phyloP scores from a whole-genome alignment of 2,329 filamentous ascomycete genomes.

The Penicillium sp. region DNA sequence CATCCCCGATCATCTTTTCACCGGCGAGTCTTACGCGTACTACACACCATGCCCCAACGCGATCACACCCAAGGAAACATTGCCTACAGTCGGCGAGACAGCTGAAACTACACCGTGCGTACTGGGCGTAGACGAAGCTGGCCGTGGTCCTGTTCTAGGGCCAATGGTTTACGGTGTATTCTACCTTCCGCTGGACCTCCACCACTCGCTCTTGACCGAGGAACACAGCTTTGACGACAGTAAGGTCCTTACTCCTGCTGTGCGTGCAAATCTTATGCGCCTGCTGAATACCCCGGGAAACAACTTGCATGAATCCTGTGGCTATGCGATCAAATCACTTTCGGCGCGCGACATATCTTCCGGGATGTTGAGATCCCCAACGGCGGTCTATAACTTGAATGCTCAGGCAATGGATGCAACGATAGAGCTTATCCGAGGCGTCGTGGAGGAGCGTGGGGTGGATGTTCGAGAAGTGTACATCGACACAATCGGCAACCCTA shows the following conservation, averaged over 20 bases:
- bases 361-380: constrained; percentile 66
- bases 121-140: constrained; percentile 90
- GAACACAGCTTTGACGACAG: constrained; percentile 92
- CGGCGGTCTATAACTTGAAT: constrained; percentile 79
- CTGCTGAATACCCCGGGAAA: constrained; percentile 67
- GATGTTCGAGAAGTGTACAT: constrained; percentile 90
- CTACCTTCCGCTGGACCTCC: constrained; percentile 66
- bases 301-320: constrained; percentile 65
- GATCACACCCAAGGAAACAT: constrained; percentile 52
- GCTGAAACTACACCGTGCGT: constrained; percentile 63
- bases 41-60: constrained; percentile 67
- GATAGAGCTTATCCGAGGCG: constrained; percentile 74
- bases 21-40: constrained; percentile 69
- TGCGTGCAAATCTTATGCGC: constrained; percentile 72
- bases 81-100: constrained; percentile 29
- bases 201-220: constrained; percentile 72
- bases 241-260: constrained; percentile 81
- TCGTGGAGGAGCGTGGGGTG: constrained; percentile 70
- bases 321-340: constrained; percentile 80
- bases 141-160: constrained; percentile 86
- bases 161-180: constrained; percentile 71
- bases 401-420: constrained; percentile 95
- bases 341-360: constrained; percentile 82
- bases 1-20: constrained; percentile 56
- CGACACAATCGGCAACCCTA: constrained; percentile 86